These are phyloP conservation scores for Hemileccinum impolitum DNA, from an alignment of 768 basidiomycete genomes.

Conservation along the genomic window DNA sequence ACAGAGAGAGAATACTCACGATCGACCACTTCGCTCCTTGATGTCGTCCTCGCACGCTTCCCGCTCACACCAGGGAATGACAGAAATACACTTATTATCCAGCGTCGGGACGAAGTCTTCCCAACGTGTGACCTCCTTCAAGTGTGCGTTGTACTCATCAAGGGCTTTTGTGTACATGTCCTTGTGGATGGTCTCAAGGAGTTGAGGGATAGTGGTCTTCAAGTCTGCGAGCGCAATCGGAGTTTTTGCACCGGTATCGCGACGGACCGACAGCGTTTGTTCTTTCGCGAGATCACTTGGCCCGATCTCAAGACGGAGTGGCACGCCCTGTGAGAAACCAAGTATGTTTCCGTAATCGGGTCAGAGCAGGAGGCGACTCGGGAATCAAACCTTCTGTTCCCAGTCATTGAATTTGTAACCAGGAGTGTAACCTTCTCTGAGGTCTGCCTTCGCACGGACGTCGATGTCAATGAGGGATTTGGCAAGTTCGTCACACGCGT, in stretches of 20 bases:
- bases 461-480: slow-evolving; percentile 66
- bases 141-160: slow-evolving; percentile 61
- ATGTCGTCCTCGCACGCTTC: slow-evolving; percentile 96
- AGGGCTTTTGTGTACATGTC: slow-evolving; percentile 86
- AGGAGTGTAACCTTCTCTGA: slow-evolving; percentile 94
- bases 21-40: slow-evolving; percentile 86
- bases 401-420: slow-evolving; percentile 99
- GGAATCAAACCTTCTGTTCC: slow-evolving; percentile 82
- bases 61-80: slow-evolving; percentile 94
- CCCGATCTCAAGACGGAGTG: slow-evolving; percentile 94
- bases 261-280: slow-evolving; percentile 81
- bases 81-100: slow-evolving; percentile 82
- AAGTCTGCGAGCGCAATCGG: slow-evolving; percentile 52
- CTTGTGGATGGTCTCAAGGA: slow-evolving; percentile 82
- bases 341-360: neutral
- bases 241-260: slow-evolving; percentile 65
- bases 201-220: slow-evolving; percentile 46
- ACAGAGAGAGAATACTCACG: slow-evolving; percentile 43
- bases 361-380: neutral
- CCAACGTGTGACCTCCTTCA: slow-evolving; percentile 81
- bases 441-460: slow-evolving; percentile 83
- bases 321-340: slow-evolving; percentile 70
- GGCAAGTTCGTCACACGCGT: slow-evolving; percentile 75
- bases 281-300: slow-evolving; percentile 85
- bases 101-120: slow-evolving; percentile 89